These are phyloP conservation scores for Lachancea meyersii DNA, from an alignment of 805 yeast genomes.

Conservation along the genomic window DNA sequence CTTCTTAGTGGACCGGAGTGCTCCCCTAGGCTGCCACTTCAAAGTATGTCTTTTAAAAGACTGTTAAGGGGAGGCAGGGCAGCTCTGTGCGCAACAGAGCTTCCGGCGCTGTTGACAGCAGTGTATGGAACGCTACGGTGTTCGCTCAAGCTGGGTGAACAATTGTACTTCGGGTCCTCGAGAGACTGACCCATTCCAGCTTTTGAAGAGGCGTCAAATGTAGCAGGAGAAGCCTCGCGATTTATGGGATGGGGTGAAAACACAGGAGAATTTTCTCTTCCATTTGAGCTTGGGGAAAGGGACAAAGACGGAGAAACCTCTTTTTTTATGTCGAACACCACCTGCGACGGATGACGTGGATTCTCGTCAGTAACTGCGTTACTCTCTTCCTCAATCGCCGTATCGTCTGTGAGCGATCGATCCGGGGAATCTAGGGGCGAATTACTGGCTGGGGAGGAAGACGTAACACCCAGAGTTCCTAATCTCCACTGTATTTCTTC, in stretches of 20 bases:
- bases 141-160: conserved; percentile 2
- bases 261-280: conserved; percentile 12
- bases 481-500: conserved; percentile 65
- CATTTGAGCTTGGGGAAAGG: conserved; percentile 10
- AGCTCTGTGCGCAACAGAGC: conserved; percentile 10
- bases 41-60: conserved; percentile 24
- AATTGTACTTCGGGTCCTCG: conserved; percentile 3
- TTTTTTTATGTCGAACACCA: conserved; percentile 1
- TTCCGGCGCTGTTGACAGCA: conserved; percentile 1
- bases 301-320: conserved; percentile 11
- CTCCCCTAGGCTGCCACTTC: conserved; percentile 1
- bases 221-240: conserved; percentile 10
- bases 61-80: conserved; percentile 26
- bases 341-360: conserved; percentile 3
- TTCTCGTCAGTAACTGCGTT: conserved; percentile 4
- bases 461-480: conserved; percentile 33
- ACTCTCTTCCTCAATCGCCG: conserved; percentile 20
- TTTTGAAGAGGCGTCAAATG: conserved; percentile 7
- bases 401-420: conserved; percentile 17
- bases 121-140: conserved; percentile 6
- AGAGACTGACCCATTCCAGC: not conserved
- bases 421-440: conserved; percentile 21
- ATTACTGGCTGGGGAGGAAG: conserved; percentile 5
- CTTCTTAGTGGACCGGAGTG: not conserved
- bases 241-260: conserved; percentile 10